Evolutionary conservation across 2,329 filamentous ascomycete genomes (phyloP), one percentile per base, ranked within the genome.

Genomic region (Sporothrix pallida): DNA sequence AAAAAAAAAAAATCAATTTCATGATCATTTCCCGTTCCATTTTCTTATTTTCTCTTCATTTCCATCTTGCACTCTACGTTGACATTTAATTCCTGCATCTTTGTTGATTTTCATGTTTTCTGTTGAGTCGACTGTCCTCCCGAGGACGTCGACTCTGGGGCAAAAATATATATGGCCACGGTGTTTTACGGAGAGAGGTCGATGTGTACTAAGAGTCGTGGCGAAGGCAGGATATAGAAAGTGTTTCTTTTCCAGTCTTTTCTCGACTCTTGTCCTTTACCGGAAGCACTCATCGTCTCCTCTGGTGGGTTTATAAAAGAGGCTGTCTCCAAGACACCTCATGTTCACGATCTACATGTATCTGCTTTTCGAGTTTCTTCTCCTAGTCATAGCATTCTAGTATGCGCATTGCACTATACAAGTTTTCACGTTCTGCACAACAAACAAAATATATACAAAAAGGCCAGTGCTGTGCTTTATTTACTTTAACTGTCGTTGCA

Each of bases 231-330:
- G 52, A 60, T 60, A 31, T 60, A 23, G 56, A 60, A 60, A 60
- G 56, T 60, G 56, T 60, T 60, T 60, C 56, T 60, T 60, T 60
- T 60, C 56, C 31, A 31, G 23, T 5, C 20, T 31, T 31, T 60
- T 1, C 12, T 13, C 31, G 37, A 9, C 15, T 56, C 56, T 60
- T 7, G 15, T 31, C 15, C 23, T 10, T 31, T 23, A 15, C 12
- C 3, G 23, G 3, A 15, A 5, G 23, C 17, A 23, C 23, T 12
- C 23, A 13, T 60, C 20, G 56, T 60, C 56, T 60, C 31, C 56
- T 60, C 23, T 31, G 56, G 56, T 13, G 56, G 56, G 23, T 60
- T 60, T 60, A 31, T 23, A 60, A 31, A 60, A 60, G 23, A 23
- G 56, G 31, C 31, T 37, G 31, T 37, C 31, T 37, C 1, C 31